Evolutionary conservation across 1,139 yeast species (phyloP).

Genomic region (Diutina neorugosa): DNA sequence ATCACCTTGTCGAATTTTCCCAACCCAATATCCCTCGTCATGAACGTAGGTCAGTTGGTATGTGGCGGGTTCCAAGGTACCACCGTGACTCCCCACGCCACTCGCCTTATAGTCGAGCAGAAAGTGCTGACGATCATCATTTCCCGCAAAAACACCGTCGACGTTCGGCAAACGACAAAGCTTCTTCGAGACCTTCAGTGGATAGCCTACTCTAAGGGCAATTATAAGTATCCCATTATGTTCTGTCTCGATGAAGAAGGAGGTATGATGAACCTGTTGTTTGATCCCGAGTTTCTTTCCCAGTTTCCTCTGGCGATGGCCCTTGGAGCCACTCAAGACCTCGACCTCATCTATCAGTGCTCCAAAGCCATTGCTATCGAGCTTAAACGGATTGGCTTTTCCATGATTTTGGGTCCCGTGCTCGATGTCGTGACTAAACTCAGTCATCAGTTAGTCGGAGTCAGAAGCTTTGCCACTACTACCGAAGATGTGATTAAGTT

Average conservation of each 20-base stretch:
- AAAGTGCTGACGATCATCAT: conserved; percentile 48
- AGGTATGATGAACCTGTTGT: conserved; percentile 41
- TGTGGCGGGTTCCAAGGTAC: conserved; percentile 56
- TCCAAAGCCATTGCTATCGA: conserved; percentile 47
- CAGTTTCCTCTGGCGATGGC: conserved; percentile 64
- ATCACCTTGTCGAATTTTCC: background rate
- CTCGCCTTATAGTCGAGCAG: conserved; percentile 40
- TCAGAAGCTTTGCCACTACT: conserved; percentile 51
- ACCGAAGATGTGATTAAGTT: conserved; percentile 45
- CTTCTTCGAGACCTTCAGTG: conserved; percentile 44
- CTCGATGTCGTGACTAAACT: conserved; percentile 50
- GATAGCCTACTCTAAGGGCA: conserved; percentile 38
- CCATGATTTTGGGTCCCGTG: conserved; percentile 51
- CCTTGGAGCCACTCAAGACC: conserved; percentile 43
- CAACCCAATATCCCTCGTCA: background rate
- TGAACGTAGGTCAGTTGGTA: conserved; percentile 35
- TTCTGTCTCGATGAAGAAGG: conserved; percentile 29
- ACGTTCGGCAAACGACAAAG: conserved; percentile 38
- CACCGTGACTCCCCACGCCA: conserved; percentile 43
- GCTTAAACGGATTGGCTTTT: conserved; percentile 41
- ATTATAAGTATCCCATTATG: conserved; percentile 41
- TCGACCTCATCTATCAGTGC: conserved; percentile 38
- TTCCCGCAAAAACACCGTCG: conserved; percentile 39
- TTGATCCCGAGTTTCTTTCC: conserved; percentile 38
- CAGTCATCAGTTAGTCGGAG: conserved; percentile 48